Percentiles rank a stretch among this genome's conserved stretches.
Conservation (phyloP, 805 yeast species). For the Candida khao-thaluensis region DNA sequence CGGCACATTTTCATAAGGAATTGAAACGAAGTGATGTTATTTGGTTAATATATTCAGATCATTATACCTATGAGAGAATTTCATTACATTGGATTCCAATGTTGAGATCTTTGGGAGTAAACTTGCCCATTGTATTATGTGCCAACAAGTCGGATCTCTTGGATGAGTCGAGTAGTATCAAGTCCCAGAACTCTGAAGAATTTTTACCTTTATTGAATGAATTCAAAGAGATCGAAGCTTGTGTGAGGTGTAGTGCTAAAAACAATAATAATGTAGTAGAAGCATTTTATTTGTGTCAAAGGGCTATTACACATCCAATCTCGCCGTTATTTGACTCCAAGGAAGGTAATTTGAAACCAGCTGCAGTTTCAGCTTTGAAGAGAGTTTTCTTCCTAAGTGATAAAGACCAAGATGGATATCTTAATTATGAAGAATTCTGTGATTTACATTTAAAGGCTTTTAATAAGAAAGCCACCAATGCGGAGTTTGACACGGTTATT, state of each 20-base stretch:
- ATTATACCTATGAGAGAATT: slow-evolving; percentile 89
- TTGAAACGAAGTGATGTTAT: slow-evolving; percentile 85
- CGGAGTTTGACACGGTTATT: slow-evolving; percentile 39
- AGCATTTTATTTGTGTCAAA: slow-evolving; percentile 87
- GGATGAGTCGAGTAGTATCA: slow-evolving; percentile 44
- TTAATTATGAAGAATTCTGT: slow-evolving; percentile 69
- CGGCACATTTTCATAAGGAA: slow-evolving; percentile 60
- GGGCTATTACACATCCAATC: slow-evolving; percentile 90
- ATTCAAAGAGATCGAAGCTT: slow-evolving; percentile 91
- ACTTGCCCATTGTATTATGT: slow-evolving; percentile 87
- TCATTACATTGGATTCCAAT: slow-evolving; percentile 93
- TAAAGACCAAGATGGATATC: slow-evolving; percentile 82
- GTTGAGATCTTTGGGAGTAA: slow-evolving; percentile 90
- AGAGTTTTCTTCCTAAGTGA: slow-evolving; percentile 85
- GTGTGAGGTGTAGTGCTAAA: slow-evolving; percentile 85
- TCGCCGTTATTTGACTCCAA: slow-evolving; percentile 93
- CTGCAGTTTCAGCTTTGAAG: slow-evolving; percentile 71
- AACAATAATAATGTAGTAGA: slow-evolving; percentile 83
- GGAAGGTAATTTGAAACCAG: slow-evolving; percentile 75
- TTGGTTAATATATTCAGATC: slow-evolving; percentile 92
- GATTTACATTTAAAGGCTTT: slow-evolving; percentile 76
- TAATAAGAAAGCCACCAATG: slow-evolving; percentile 41
- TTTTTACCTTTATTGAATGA: slow-evolving; percentile 83
- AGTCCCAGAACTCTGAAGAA: slow-evolving; percentile 60
- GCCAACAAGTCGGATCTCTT: slow-evolving; percentile 71